phyloP scores from a whole-genome alignment of 768 basidiomycete species.

The Pulveroboletus sp. region DNA sequence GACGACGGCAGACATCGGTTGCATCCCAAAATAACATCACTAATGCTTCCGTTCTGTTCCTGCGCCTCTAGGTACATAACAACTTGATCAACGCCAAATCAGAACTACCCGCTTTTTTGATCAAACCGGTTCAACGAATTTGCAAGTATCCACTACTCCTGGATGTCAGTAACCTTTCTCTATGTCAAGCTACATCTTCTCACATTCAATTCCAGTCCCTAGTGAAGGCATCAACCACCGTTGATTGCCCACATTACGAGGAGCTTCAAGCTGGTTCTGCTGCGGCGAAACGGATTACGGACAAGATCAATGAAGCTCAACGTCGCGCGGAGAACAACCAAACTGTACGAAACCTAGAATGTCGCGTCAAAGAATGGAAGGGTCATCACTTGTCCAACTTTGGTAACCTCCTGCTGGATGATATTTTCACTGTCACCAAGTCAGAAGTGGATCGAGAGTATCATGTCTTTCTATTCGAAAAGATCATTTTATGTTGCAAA shows the following conservation, averaged over 20 bases:
- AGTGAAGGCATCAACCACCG: constrained; percentile 61
- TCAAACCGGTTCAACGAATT: constrained; percentile 97
- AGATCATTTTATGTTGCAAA: constrained; percentile 98
- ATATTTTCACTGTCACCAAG: constrained; percentile 94
- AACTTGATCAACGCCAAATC: constrained; percentile 85
- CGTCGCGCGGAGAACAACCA: constrained; percentile 86
- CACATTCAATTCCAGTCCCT: constrained; percentile 47
- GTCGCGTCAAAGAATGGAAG: constrained; percentile 97
- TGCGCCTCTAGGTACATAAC: constrained; percentile 56
- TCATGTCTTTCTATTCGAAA: constrained; percentile 97
- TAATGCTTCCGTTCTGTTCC: constrained; percentile 10
- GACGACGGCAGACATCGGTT: constrained; percentile 15
- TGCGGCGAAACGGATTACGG: constrained; percentile 88
- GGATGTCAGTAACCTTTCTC: constrained; percentile 52
- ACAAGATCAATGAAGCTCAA: constrained; percentile 93
- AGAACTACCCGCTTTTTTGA: constrained; percentile 93
- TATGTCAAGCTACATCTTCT: constrained; percentile 9
- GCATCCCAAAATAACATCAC: constrained; percentile 18
- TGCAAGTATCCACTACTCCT: constrained; percentile 97
- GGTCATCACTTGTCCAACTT: constrained; percentile 95
- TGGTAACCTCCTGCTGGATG: constrained; percentile 90
- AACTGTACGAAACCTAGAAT: constrained; percentile 80
- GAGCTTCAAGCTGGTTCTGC: constrained; percentile 82
- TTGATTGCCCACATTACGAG: constrained; percentile 64
- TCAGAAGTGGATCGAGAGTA: constrained; percentile 96